These are phyloP conservation scores for Ceratocystis alfenasii DNA, from an alignment of 2,329 filamentous ascomycete genomes.

Conservation along the genomic window DNA sequence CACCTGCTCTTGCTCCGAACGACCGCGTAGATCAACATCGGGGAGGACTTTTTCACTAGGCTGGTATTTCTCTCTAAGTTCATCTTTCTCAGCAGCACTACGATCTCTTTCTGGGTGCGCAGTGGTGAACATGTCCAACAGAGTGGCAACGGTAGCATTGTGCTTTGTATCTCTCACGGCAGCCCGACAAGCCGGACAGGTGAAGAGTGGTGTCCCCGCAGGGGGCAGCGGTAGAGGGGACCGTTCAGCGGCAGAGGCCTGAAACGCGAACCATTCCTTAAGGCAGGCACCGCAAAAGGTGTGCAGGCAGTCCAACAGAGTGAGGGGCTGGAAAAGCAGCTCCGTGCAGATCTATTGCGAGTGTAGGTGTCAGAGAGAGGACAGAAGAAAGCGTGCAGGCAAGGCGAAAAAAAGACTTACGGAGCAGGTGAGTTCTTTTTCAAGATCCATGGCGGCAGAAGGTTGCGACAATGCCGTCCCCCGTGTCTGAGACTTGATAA, in stretches of 20 bases:
- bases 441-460: constrained; percentile 49
- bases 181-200: constrained; percentile 86
- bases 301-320: constrained; percentile 83
- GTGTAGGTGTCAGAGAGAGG: constrained; percentile 7
- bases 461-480: neutral
- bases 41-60: constrained; percentile 73
- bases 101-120: constrained; percentile 67
- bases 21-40: constrained; percentile 35
- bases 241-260: constrained; percentile 49
- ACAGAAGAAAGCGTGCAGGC: neutral
- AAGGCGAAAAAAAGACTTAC: constrained; percentile 43
- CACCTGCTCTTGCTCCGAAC: constrained; percentile 41
- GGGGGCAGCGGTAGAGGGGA: constrained; percentile 37
- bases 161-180: constrained; percentile 74
- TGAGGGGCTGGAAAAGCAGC: constrained; percentile 79
- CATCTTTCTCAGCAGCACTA: constrained; percentile 58
- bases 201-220: constrained; percentile 48
- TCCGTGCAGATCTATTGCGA: constrained; percentile 79
- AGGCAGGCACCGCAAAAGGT: constrained; percentile 93
- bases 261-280: constrained; percentile 89
- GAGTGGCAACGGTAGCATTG: constrained; percentile 79
- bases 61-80: constrained; percentile 64
- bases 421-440: constrained; percentile 90
- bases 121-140: constrained; percentile 77
- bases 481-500: neutral